A percentile compares a stretch with the other conserved stretches of the same genome.
Conservation (phyloP, 2,329 filamentous ascomycete species). For the Ciborinia camelliae region DNA sequence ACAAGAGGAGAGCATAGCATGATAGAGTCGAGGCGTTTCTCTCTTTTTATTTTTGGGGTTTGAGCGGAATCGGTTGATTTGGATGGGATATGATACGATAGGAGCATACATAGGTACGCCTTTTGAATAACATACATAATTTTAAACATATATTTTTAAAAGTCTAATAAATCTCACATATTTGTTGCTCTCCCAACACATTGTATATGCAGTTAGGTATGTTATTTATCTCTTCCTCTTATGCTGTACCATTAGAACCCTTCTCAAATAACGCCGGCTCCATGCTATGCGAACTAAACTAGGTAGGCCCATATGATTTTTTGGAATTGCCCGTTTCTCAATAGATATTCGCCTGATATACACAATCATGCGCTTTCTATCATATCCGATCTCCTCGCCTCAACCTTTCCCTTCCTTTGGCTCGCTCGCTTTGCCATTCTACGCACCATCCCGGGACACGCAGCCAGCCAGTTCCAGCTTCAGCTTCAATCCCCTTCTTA, state of each 20-base stretch:
- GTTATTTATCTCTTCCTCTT: not conserved
- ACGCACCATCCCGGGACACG: not conserved
- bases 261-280: not conserved
- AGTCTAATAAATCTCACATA: not conserved
- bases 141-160: not conserved
- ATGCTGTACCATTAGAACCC: not conserved
- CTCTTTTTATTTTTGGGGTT: not conserved
- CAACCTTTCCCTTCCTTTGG: not conserved
- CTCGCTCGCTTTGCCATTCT: not conserved
- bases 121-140: not conserved
- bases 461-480: not conserved
- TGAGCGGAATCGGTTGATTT: not conserved
- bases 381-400: too few species aligned
- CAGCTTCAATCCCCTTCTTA: not conserved
- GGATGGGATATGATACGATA: not conserved
- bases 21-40: not conserved
- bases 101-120: not conserved
- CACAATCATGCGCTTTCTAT: not conserved
- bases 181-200: not conserved
- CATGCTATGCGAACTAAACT: not conserved
- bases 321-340: not conserved
- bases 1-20: conserved; percentile 1
- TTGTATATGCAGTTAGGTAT: not conserved
- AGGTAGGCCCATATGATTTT: not conserved
- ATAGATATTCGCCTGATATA: not conserved